Evolutionary conservation across 2,329 filamentous ascomycete genomes (phyloP), one percentile per base, ranked within the genome.

Genomic region (Penicillium verrucosum): DNA sequence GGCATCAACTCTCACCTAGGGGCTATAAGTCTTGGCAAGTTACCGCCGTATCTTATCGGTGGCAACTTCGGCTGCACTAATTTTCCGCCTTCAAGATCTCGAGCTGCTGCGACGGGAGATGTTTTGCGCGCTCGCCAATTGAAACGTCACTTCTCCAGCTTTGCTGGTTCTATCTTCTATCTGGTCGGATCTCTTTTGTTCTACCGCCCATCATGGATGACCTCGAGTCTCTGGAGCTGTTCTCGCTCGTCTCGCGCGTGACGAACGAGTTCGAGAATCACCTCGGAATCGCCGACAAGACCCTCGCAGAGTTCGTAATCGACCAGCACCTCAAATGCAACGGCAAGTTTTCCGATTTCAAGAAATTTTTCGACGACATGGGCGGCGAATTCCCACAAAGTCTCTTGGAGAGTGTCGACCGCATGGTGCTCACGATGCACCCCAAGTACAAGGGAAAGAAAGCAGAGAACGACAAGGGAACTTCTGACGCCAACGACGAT

Each of bases 221-320:
- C 70, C 83, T 99, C 65, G 85, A 90, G 74, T 89, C 90, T 67
- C 86, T 99, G 71, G 94, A 99, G 81, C 82, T 95, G 59, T 83
- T 99, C 52, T 96, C 92, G 67, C 87, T 99, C 69, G 92, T 97
- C 55, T 94, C 91, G 49, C 96, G 93, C 75, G 91, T 99, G 66
- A 92, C 92, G 14, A 93, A 89, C 18, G 94, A 99, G 76, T 82
- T 99, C 51, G 89, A 96, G 68, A 99, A 99, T 70, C 90, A 99
- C 76, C 77, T 97, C 58, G 91, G 92, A 54, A 86, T 97, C 67
- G 89, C 85, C 72, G 92, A 99, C 77, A 97, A 96, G 76, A 96
- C 91, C 5, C 85, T 99, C 27, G 92, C 94, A 65, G 94, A 99
- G 75, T 99, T 96, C 71, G 86, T 99, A 68, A 96, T 99, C 70